A percentile compares a stretch with the other conserved stretches of the same genome.
phyloP scores from a whole-genome alignment of 257 asterid genomes.

The Schizonepeta tenuifolia region DNA sequence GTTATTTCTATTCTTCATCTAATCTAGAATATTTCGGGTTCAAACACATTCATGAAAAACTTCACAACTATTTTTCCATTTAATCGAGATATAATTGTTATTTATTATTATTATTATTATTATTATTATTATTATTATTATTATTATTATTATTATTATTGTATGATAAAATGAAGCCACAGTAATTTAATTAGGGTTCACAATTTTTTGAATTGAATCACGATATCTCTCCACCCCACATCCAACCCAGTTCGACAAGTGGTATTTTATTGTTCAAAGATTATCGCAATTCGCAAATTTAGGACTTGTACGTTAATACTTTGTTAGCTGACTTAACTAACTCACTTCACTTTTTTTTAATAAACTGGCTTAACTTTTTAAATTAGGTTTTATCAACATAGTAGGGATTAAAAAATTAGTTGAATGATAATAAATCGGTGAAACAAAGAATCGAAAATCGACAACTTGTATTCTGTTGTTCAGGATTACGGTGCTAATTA shows the following conservation, averaged over 20 bases:
- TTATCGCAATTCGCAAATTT: background rate
- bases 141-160: too few species aligned
- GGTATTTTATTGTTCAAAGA: background rate
- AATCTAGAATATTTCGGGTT: too few species aligned
- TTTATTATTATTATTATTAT: too few species aligned
- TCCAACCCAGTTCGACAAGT: slow-evolving; percentile 2
- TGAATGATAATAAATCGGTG: background rate
- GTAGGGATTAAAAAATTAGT: background rate
- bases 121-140: too few species aligned
- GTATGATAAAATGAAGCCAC: too few species aligned
- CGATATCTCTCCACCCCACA: background rate
- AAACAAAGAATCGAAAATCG: background rate
- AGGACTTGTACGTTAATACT: background rate
- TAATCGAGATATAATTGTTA: too few species aligned
- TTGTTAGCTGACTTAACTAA: background rate
- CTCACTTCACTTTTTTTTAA: background rate
- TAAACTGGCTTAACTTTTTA: too few species aligned
- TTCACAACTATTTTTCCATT: too few species aligned
- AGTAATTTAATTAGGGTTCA: background rate
- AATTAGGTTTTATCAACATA: too few species aligned
- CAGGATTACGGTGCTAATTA: background rate
- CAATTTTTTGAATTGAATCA: background rate
- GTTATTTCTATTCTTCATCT: too few species aligned
- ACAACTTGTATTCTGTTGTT: background rate
- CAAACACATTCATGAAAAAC: too few species aligned